Percentiles rank a stretch among this genome's conserved stretches.
phyloP scores from a whole-genome alignment of 129 eudicot species.

The Lonicera japonica region DNA sequence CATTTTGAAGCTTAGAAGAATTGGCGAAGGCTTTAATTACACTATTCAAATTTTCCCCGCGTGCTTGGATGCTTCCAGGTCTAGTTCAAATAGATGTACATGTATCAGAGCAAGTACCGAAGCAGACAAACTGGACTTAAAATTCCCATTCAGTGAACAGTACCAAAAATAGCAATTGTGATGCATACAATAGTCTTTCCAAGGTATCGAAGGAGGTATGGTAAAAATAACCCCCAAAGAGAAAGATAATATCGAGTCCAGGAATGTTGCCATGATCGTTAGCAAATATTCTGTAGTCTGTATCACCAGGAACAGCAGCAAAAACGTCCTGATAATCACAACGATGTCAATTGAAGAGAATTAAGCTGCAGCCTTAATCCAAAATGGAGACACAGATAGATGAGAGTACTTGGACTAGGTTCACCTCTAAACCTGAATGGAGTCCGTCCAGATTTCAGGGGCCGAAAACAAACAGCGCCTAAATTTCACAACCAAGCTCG shows the following conservation, averaged over 20 bases:
- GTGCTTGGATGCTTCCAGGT: conserved; percentile 99
- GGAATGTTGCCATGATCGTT: conserved; percentile 83
- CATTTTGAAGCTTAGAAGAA: conserved; percentile 56
- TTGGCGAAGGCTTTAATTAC: conserved; percentile 72
- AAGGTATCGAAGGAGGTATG: conserved; percentile 90
- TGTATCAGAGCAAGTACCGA: conserved; percentile 27
- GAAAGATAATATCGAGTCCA: conserved; percentile 89
- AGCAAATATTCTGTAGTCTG: conserved; percentile 95
- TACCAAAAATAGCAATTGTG: conserved; percentile 57
- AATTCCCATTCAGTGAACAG: conserved; percentile 32
- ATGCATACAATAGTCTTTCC: conserved; percentile 95
- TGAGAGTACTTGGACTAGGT: no score
- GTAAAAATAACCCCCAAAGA: conserved; percentile 81
- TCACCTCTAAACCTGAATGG: no score
- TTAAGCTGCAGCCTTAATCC: no score
- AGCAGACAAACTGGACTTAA: conserved; percentile 9
- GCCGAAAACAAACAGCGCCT: no score
- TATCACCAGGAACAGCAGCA: conserved; percentile 84
- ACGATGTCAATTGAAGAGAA: no score
- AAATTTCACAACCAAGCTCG: no score
- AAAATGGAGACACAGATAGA: no score
- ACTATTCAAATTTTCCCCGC: conserved; percentile 84
- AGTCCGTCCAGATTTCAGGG: no score
- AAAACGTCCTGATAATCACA: conserved; percentile 80
- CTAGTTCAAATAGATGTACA: conserved; percentile 29